phyloP scores from a whole-genome alignment of 768 basidiomycete species.

The Lanmaoa pseudosensibilis region DNA sequence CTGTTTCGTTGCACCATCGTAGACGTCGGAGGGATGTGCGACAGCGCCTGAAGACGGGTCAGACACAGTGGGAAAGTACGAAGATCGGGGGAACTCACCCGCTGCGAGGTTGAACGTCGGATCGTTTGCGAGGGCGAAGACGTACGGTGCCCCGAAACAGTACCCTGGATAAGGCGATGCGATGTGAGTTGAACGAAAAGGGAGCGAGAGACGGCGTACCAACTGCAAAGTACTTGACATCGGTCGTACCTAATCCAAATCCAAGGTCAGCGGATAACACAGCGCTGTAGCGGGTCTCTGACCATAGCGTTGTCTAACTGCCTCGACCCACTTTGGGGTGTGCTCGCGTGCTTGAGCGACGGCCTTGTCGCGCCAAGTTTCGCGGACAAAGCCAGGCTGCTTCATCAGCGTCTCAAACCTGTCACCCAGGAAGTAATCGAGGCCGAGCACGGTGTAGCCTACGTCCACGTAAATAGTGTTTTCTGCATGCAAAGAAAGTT shows the following conservation, averaged over 20 bases:
- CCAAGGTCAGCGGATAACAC: slow-evolving; percentile 7
- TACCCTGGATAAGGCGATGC: slow-evolving; percentile 40
- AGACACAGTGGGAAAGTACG: background rate
- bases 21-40: slow-evolving; percentile 47
- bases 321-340: slow-evolving; percentile 53
- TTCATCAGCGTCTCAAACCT: slow-evolving; percentile 42
- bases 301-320: slow-evolving; percentile 52
- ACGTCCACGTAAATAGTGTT: background rate
- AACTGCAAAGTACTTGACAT: slow-evolving; percentile 45
- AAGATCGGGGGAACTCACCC: slow-evolving; percentile 31
- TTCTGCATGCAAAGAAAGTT: background rate
- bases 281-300: background rate
- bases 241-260: slow-evolving; percentile 15
- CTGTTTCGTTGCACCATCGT: slow-evolving; percentile 14
- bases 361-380: slow-evolving; percentile 43
- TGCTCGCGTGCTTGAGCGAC: slow-evolving; percentile 38
- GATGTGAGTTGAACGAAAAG: background rate
- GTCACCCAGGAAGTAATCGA: slow-evolving; percentile 67
- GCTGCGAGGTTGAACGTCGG: slow-evolving; percentile 41
- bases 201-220: slow-evolving; percentile 29
- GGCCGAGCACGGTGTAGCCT: slow-evolving; percentile 60
- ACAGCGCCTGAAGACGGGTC: slow-evolving; percentile 44
- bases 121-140: slow-evolving; percentile 47
- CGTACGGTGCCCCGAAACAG: slow-evolving; percentile 58
- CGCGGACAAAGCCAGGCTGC: slow-evolving; percentile 38